Conservation (phyloP, 805 yeast genomes). For the Wickerhamiella musiphila region DNA sequence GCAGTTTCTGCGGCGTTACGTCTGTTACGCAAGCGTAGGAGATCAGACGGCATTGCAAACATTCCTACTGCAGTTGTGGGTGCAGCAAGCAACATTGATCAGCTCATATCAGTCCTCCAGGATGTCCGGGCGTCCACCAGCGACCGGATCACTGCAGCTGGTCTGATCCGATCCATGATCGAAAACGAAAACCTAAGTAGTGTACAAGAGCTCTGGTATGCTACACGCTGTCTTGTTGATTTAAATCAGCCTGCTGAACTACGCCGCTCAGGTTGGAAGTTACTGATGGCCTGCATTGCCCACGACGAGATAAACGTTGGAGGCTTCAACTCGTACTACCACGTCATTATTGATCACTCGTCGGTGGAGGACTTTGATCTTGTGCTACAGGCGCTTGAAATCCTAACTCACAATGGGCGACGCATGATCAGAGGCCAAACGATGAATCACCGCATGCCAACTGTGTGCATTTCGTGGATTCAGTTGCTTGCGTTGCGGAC, state of each 20-base stretch:
- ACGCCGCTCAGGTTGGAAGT: slow-evolving; percentile 33
- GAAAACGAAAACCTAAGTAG: slow-evolving; percentile 37
- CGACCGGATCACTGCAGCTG: slow-evolving; percentile 30
- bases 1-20: slow-evolving; percentile 1
- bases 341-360: slow-evolving; percentile 35
- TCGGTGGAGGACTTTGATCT: slow-evolving; percentile 35
- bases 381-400: slow-evolving; percentile 30
- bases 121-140: slow-evolving; percentile 13
- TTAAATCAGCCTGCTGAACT: slow-evolving; percentile 21
- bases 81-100: slow-evolving; percentile 18
- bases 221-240: slow-evolving; percentile 37
- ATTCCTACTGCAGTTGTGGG: slow-evolving; percentile 20
- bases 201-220: slow-evolving; percentile 62
- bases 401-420: slow-evolving; percentile 34
- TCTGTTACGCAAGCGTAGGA: background rate
- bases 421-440: slow-evolving; percentile 13
- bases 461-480: slow-evolving; percentile 25
- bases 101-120: slow-evolving; percentile 17
- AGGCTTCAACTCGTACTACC: slow-evolving; percentile 38
- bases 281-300: slow-evolving; percentile 39
- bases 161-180: slow-evolving; percentile 32
- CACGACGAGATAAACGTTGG: slow-evolving; percentile 34
- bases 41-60: background rate
- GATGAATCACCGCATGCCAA: slow-evolving; percentile 26
- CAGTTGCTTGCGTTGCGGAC: slow-evolving; percentile 17